A percentile compares a stretch with the other conserved stretches of the same genome.
Conservation (phyloP, 257 asterid genomes). For the Ocimum tenuiflorum region DNA sequence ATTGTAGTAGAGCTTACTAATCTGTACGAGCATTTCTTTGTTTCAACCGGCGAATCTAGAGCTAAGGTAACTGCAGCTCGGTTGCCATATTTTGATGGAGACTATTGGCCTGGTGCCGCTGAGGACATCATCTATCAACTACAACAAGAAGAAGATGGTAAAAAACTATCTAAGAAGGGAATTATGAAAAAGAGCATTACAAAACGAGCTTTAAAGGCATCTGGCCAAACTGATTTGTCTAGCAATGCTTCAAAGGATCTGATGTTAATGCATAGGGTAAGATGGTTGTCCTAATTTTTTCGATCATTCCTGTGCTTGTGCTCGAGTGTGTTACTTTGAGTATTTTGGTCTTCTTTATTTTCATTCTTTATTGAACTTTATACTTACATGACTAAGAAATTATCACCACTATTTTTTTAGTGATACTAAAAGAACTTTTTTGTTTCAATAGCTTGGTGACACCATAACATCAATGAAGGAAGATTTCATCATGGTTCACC, state of each 20-base stretch:
- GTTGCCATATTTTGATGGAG: slow-evolving; percentile 96
- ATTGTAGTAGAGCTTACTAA: slow-evolving; percentile 84
- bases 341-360: neutral
- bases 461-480: slow-evolving; percentile 92
- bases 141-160: slow-evolving; percentile 93
- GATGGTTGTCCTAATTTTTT: slow-evolving; percentile 8
- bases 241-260: slow-evolving; percentile 87
- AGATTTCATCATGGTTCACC: slow-evolving; percentile 98
- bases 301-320: neutral
- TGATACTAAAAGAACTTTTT: slow-evolving; percentile 8
- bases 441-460: slow-evolving; percentile 80
- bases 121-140: slow-evolving; percentile 83
- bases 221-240: slow-evolving; percentile 95
- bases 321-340: neutral
- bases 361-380: neutral
- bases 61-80: slow-evolving; percentile 96
- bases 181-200: slow-evolving; percentile 62
- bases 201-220: slow-evolving; percentile 86
- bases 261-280: slow-evolving; percentile 83
- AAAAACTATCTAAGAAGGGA: slow-evolving; percentile 69
- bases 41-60: slow-evolving; percentile 71
- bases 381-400: neutral
- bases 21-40: slow-evolving; percentile 81
- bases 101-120: slow-evolving; percentile 99
- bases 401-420: neutral